These are phyloP conservation scores for Nigrospora sphaerica DNA, from an alignment of 2,329 filamentous ascomycete species.

Conservation along the genomic window DNA sequence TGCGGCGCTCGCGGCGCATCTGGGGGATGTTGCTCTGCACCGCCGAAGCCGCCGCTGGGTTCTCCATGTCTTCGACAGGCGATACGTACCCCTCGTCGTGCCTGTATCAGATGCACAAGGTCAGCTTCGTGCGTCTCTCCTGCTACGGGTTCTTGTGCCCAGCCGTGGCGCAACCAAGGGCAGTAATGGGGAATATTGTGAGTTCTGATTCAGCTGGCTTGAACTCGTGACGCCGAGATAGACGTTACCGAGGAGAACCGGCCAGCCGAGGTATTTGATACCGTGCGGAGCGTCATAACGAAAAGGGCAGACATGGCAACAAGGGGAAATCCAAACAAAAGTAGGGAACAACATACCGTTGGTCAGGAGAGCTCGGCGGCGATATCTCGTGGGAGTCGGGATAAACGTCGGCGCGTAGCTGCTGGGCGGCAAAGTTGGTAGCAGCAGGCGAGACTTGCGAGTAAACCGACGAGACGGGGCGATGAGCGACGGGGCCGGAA, in stretches of 20 bases:
- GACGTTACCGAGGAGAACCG: no score
- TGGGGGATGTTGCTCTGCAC: constrained; percentile 39
- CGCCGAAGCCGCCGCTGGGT: constrained; percentile 12
- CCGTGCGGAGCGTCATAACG: no score
- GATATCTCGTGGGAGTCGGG: constrained; percentile 35
- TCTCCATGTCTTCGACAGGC: constrained; percentile 39
- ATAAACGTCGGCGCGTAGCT: constrained; percentile 15
- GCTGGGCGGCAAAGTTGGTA: constrained; percentile 21
- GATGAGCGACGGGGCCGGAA: constrained; percentile 19
- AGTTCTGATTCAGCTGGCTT: no score
- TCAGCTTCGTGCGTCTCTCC: constrained; percentile 11
- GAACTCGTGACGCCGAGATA: no score
- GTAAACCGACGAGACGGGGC: constrained; percentile 55
- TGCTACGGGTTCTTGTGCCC: no score
- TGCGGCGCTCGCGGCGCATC: constrained; percentile 43
- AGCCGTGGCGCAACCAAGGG: no score
- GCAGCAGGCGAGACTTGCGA: constrained; percentile 44
- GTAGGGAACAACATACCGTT: constrained; percentile 31
- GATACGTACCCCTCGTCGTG: constrained; percentile 35
- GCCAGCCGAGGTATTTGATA: no score
- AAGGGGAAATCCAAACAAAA: no score
- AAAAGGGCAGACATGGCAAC: no score
- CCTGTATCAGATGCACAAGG: constrained; percentile 13
- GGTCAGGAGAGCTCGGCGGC: constrained; percentile 51
- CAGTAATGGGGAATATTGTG: no score